These are phyloP conservation scores for Eucalyptus lansdowneana DNA, from an alignment of 345 rosid species.

Conservation along the genomic window DNA sequence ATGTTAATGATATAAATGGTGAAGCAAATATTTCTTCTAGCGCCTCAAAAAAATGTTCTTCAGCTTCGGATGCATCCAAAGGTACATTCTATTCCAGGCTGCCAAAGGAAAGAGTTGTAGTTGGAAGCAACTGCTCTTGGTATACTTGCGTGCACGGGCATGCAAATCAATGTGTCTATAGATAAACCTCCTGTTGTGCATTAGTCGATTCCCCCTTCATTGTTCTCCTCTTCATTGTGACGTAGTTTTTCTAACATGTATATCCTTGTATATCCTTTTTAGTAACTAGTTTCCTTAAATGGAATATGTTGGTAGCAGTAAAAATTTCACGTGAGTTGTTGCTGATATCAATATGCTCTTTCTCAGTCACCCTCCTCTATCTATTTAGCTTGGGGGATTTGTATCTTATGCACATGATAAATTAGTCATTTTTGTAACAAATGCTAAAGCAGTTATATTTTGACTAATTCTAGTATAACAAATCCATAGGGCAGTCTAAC, in stretches of 20 bases:
- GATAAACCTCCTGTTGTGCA: background rate
- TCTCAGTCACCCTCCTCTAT: background rate
- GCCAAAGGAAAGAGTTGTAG: background rate
- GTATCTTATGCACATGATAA: background rate
- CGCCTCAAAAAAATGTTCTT: background rate
- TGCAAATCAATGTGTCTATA: background rate
- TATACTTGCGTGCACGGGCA: background rate
- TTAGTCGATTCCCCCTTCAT: background rate
- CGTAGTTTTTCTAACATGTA: background rate
- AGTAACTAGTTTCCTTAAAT: background rate
- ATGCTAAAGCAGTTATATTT: background rate
- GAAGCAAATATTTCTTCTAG: background rate
- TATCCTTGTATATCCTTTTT: background rate
- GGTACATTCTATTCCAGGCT: background rate
- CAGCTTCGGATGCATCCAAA: background rate
- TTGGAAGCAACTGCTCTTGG: background rate
- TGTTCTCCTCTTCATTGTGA: background rate
- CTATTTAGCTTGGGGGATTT: background rate
- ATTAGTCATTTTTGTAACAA: background rate
- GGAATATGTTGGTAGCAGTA: background rate
- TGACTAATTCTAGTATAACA: background rate
- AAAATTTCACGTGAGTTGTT: background rate
- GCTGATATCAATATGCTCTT: background rate
- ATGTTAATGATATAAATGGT: background rate
- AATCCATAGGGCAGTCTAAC: background rate